Conservation (phyloP, 805 yeast species). For the Hanseniaspora taiwanica region DNA sequence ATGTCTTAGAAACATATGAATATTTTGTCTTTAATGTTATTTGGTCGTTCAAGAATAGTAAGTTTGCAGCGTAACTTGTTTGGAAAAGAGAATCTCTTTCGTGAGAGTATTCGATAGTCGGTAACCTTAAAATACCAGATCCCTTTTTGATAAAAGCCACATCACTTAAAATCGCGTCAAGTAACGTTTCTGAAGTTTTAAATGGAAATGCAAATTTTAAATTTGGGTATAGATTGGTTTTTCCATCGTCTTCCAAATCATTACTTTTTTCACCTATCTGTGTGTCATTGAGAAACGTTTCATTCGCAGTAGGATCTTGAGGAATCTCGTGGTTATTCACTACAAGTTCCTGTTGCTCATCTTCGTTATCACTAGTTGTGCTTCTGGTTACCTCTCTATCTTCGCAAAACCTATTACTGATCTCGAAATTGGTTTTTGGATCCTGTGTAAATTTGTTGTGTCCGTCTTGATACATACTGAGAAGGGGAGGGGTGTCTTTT, state of each 20-base stretch:
- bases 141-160: slow-evolving; percentile 19
- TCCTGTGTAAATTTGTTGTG: no score
- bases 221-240: slow-evolving; percentile 15
- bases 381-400: no score
- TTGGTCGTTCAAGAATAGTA: slow-evolving; percentile 20
- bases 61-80: slow-evolving; percentile 5
- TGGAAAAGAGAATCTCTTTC: slow-evolving; percentile 12
- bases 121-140: slow-evolving; percentile 18
- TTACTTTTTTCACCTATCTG: no score
- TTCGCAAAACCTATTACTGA: no score
- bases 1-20: slow-evolving; percentile 16
- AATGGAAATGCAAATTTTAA: slow-evolving; percentile 20
- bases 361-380: no score
- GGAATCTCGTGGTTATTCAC: no score
- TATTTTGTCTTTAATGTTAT: slow-evolving; percentile 17
- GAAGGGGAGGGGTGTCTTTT: no score
- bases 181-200: slow-evolving; percentile 54
- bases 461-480: no score
- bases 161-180: slow-evolving; percentile 48
- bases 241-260: slow-evolving; percentile 24
- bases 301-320: no score
- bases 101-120: slow-evolving; percentile 22
- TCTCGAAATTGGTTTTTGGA: no score
- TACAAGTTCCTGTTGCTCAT: no score
- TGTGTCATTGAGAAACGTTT: no score